These are phyloP conservation scores for Mollisia scopiformis DNA, from an alignment of 2,329 filamentous ascomycete species.

Conservation along the genomic window DNA sequence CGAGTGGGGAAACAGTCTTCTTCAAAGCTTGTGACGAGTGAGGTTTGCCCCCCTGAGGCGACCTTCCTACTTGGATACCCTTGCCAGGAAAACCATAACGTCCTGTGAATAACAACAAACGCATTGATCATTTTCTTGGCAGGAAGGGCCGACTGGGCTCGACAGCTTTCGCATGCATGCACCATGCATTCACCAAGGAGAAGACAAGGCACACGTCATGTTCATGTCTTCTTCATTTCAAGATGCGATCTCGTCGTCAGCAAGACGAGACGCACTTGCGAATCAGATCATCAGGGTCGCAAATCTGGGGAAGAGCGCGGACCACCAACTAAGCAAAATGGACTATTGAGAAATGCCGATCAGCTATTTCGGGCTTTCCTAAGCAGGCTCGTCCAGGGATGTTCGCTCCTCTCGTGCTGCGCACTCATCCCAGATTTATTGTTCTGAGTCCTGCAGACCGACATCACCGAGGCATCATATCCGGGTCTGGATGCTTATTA, in stretches of 20 bases:
- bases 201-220: background rate
- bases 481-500: background rate
- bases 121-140: background rate
- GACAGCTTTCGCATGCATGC: background rate
- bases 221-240: background rate
- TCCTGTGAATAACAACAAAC: background rate
- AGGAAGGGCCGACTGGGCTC: background rate
- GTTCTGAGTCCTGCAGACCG: background rate
- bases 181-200: background rate
- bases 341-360: slow-evolving; percentile 2
- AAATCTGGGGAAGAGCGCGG: slow-evolving; percentile 2
- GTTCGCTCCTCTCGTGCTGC: background rate
- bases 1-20: too few species aligned
- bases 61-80: background rate
- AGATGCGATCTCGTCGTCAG: background rate
- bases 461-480: background rate
- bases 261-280: background rate
- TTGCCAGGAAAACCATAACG: background rate
- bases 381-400: background rate
- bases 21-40: background rate
- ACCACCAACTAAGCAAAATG: background rate
- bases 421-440: background rate
- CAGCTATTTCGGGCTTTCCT: background rate
- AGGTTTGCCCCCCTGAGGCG: background rate
- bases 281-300: slow-evolving; percentile 3